Conservation (phyloP, 1,284 basidiomycete species). For the Cutaneotrichosporon curvatum region DNA sequence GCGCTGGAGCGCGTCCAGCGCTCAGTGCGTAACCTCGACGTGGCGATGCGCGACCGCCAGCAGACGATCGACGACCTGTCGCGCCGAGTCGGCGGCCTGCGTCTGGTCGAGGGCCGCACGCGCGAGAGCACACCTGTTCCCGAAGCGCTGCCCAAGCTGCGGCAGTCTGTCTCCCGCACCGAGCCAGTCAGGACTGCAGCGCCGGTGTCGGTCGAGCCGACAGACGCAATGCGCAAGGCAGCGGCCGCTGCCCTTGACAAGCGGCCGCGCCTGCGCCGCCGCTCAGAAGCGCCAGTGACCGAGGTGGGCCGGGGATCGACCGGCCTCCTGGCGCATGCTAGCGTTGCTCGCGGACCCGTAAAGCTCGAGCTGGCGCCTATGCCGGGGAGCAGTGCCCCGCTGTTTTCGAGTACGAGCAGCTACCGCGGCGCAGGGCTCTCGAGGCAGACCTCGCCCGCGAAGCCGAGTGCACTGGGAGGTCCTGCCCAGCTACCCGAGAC, state of each 20-base stretch:
- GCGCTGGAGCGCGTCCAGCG: slow-evolving; percentile 50
- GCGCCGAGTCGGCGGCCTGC: slow-evolving; percentile 39
- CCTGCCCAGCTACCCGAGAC: no score
- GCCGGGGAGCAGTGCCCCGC: not conserved
- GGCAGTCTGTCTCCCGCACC: no score
- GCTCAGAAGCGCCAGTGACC: slow-evolving; percentile 3
- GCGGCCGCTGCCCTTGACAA: slow-evolving; percentile 1
- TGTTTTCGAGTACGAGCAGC: no score
- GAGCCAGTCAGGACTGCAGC: not conserved
- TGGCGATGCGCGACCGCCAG: slow-evolving; percentile 43
- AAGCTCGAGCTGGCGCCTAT: not conserved
- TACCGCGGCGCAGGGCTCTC: no score
- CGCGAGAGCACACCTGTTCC: slow-evolving; percentile 3
- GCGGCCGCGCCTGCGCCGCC: not conserved
- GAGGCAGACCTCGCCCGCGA: no score
- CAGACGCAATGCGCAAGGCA: slow-evolving; percentile 6
- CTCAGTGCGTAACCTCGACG: slow-evolving; percentile 48
- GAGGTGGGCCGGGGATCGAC: not conserved
- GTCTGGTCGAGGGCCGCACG: slow-evolving; percentile 13
- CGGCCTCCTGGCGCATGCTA: slow-evolving; percentile 15
- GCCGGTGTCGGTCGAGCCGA: slow-evolving; percentile 8
- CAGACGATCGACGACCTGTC: slow-evolving; percentile 48
- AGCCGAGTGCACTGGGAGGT: no score
- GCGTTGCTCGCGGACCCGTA: slow-evolving; percentile 10
- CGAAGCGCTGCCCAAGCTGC: not conserved